phyloP scores from a whole-genome alignment of 202 grass and related monocot species.

The Schoenoplectus tabernaemontani region DNA sequence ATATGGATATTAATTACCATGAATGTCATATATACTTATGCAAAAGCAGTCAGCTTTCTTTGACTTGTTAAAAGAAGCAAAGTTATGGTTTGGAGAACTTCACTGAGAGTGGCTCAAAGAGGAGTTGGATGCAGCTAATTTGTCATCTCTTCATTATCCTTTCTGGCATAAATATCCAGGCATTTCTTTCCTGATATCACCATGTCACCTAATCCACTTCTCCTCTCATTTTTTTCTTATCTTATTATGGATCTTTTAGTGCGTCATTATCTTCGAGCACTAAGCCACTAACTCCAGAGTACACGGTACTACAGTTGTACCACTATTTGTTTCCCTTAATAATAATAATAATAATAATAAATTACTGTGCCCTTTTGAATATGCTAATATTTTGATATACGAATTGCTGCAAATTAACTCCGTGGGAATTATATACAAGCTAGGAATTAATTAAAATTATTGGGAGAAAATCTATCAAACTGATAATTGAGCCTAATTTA shows the following conservation, averaged over 20 bases:
- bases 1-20: not conserved
- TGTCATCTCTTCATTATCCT: conserved; percentile 1
- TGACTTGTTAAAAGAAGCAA: conserved; percentile 4
- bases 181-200: conserved; percentile 42
- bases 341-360: no score
- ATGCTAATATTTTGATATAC: not conserved
- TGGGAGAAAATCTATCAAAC: conserved; percentile 7
- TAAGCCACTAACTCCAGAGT: conserved; percentile 15
- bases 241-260: conserved; percentile 5
- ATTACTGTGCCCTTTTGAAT: not conserved
- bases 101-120: conserved; percentile 5
- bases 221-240: not conserved
- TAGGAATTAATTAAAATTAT: not conserved
- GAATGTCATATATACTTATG: not conserved
- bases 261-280: conserved; percentile 26
- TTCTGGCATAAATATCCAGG: conserved; percentile 22
- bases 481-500: conserved; percentile 11
- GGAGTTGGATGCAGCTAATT: conserved; percentile 12
- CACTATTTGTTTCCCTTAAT: conserved; percentile 34
- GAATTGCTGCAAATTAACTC: not conserved
- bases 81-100: conserved; percentile 6
- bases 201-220: conserved; percentile 53
- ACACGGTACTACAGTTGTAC: conserved; percentile 2
- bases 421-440: not conserved
- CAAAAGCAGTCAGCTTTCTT: not conserved